These are phyloP conservation scores for Ziziphus jujuba DNA, from an alignment of 306 rosid species.

Conservation along the genomic window DNA sequence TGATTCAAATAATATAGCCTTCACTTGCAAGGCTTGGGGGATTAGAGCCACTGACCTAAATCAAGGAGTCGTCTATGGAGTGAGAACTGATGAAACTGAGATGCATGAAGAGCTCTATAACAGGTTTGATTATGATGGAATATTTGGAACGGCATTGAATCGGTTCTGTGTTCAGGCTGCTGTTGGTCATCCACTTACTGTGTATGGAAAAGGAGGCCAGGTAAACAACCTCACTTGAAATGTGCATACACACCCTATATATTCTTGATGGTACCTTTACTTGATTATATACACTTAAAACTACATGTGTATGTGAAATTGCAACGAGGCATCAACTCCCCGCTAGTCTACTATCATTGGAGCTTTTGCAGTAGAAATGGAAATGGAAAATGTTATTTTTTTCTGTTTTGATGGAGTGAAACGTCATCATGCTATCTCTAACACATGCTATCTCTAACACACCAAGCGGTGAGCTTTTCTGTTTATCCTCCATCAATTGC, in stretches of 20 bases:
- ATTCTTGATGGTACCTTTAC: neutral
- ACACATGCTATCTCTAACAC: no score
- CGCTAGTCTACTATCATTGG: no score
- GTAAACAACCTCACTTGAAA: slow-evolving; percentile 33
- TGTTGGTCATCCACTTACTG: slow-evolving; percentile 94
- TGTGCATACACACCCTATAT: neutral
- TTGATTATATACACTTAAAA: neutral
- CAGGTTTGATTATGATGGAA: slow-evolving; percentile 89
- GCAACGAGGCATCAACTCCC: no score
- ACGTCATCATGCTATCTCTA: no score
- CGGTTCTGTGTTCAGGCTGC: slow-evolving; percentile 99
- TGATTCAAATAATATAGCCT: slow-evolving; percentile 92
- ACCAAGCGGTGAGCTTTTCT: no score
- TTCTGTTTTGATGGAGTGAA: no score
- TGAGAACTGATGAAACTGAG: slow-evolving; percentile 78
- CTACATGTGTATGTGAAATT: neutral
- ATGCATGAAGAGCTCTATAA: slow-evolving; percentile 82
- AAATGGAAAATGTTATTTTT: no score
- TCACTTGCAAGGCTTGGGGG: slow-evolving; percentile 99
- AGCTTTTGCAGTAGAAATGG: no score
- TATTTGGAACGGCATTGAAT: slow-evolving; percentile 93
- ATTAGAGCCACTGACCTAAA: slow-evolving; percentile 93
- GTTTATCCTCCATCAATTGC: no score
- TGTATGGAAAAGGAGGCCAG: slow-evolving; percentile 99
- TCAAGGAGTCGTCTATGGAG: slow-evolving; percentile 96